Evolutionary conservation across 306 rosid genomes (phyloP).

Genomic region (Acacia confusa): DNA sequence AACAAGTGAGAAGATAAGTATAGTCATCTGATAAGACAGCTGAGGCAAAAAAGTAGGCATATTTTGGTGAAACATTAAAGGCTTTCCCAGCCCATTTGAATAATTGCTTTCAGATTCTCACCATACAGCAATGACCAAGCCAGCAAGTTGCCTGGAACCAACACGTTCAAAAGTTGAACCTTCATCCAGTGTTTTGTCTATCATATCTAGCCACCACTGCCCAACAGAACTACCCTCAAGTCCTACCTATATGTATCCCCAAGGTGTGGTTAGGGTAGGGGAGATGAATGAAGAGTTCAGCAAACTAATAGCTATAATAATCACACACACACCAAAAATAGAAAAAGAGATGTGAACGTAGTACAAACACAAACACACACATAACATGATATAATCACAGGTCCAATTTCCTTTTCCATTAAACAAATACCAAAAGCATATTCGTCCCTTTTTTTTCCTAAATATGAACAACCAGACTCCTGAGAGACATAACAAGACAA

Average conservation of each 20-base stretch:
- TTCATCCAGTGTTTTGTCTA: slow-evolving; percentile 86
- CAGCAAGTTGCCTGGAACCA: slow-evolving; percentile 99
- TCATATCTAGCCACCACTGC: slow-evolving; percentile 99
- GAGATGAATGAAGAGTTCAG: slow-evolving; percentile 25
- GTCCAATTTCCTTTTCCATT: neutral
- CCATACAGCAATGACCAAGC: slow-evolving; percentile 94
- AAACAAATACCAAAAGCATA: slow-evolving; percentile 15
- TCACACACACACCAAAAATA: neutral
- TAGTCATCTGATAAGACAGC: slow-evolving; percentile 32
- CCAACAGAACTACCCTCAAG: slow-evolving; percentile 97
- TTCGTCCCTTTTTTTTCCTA: neutral
- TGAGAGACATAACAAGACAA: neutral
- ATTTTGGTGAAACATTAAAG: slow-evolving; percentile 29
- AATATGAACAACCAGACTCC: slow-evolving; percentile 1
- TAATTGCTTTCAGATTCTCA: slow-evolving; percentile 44
- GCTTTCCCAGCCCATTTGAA: slow-evolving; percentile 28
- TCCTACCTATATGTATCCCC: slow-evolving; percentile 71
- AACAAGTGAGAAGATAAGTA: slow-evolving; percentile 25
- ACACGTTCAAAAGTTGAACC: slow-evolving; percentile 87
- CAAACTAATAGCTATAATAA: slow-evolving; percentile 19
- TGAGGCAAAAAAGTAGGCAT: slow-evolving; percentile 24
- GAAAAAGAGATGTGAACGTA: neutral
- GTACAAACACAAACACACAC: neutral
- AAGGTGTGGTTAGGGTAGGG: slow-evolving; percentile 31
- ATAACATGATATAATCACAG: neutral